These are phyloP conservation scores for Pythium utonaiense DNA, from an alignment of 352 stramenopile genomes.

Conservation along the genomic window DNA sequence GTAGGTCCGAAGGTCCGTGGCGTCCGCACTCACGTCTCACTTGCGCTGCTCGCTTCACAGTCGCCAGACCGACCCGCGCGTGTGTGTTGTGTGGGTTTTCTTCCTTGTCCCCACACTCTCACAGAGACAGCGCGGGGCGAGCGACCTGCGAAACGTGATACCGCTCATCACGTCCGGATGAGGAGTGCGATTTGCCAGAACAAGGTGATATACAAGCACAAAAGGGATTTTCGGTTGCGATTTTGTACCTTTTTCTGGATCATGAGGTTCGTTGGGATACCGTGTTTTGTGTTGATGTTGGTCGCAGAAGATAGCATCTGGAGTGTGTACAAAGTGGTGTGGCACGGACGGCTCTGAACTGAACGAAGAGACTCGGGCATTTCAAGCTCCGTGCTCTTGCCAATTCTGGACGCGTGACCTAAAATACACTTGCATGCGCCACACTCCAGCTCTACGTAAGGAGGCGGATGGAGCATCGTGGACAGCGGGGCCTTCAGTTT, in stretches of 20 bases:
- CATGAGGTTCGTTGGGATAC: too few species aligned
- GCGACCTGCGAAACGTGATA: conserved; percentile 23
- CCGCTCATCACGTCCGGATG: conserved; percentile 8
- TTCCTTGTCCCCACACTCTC: conserved; percentile 32
- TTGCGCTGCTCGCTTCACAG: background rate
- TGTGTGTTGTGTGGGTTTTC: conserved; percentile 23
- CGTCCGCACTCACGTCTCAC: background rate
- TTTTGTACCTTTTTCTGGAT: too few species aligned
- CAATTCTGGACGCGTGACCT: background rate
- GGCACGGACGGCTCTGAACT: conserved; percentile 20
- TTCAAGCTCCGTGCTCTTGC: background rate
- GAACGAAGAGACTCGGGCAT: background rate
- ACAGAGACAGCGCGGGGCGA: conserved; percentile 27
- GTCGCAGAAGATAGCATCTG: conserved; percentile 26
- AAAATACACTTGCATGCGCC: background rate
- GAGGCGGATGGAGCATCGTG: too few species aligned
- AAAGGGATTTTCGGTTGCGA: too few species aligned
- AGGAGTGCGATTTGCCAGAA: conserved; percentile 9
- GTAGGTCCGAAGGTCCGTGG: background rate
- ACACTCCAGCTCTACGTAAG: background rate
- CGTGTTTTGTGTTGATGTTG: background rate
- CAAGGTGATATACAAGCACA: too few species aligned
- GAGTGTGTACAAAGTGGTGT: conserved; percentile 21
- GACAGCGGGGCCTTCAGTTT: too few species aligned
- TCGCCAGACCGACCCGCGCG: conserved; percentile 11